phyloP scores from a whole-genome alignment of 805 yeast genomes.

The Candida argentea region DNA sequence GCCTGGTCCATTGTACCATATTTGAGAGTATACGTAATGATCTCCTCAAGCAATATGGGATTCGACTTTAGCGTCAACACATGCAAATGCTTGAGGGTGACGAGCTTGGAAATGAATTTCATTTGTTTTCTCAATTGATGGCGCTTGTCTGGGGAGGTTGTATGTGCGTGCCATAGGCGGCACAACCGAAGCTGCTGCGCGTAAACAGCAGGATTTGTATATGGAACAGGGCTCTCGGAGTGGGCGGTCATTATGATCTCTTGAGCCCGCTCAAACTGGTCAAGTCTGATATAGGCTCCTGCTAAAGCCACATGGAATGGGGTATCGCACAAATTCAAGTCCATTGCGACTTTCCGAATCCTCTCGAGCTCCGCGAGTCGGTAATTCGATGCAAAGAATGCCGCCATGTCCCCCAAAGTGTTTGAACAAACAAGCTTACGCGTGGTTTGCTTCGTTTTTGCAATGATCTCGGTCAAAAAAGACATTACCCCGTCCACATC shows the following conservation, averaged over 20 bases:
- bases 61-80: conserved; percentile 5
- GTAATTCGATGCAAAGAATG: conserved; percentile 12
- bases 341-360: conserved; percentile 10
- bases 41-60: conserved; percentile 14
- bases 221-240: conserved; percentile 17
- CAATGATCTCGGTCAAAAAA: conserved; percentile 14
- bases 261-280: conserved; percentile 25
- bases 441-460: conserved; percentile 7
- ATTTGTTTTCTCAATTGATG: conserved; percentile 5
- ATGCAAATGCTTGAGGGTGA: conserved; percentile 5
- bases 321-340: conserved; percentile 12
- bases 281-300: conserved; percentile 18
- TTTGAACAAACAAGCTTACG: conserved; percentile 10
- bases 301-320: conserved; percentile 18
- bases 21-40: conserved; percentile 14
- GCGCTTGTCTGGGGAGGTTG: conserved; percentile 5
- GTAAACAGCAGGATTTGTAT: conserved; percentile 16
- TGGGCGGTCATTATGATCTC: conserved; percentile 22
- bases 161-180: conserved; percentile 16
- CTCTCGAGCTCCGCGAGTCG: conserved; percentile 11
- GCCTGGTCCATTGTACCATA: conserved; percentile 12
- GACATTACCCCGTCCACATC: conserved; percentile 17
- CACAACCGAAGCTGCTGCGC: conserved; percentile 20
- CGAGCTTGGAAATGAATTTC: conserved; percentile 6
- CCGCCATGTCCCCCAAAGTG: conserved; percentile 10